Base-by-base conservation (phyloP, 116 monocot genomes). In the Papilionanthe hybrid region DNA sequence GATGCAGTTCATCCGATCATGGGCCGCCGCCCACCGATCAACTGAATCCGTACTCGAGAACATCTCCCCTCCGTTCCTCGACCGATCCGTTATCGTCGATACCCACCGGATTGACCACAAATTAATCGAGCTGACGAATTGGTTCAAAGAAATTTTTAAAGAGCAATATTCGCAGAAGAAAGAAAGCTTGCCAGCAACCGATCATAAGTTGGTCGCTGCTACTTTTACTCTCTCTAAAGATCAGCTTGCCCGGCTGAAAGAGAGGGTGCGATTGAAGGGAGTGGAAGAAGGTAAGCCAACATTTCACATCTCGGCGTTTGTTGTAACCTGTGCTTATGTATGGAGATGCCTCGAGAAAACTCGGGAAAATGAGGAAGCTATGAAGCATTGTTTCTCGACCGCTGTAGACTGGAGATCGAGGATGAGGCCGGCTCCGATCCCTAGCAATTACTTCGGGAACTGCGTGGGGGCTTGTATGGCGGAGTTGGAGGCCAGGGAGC, bases 1-100 rank as follows among this genome's bases (percentile, higher is more conserved):
- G 25, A 75, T 75, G 78, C 83, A 66, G 42, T 87, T 87, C 83
- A 66, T 83, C 49, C 68, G 75, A 6, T 13, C 81, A 13, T 87
- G 87, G 84, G 84, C 87, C 1, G 77, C 79, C n/a, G 79, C 71
- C 4, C 76, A 42, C 58, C 20, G 75, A 47, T 45, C 69, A 3
- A 5, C 67, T 11, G 32, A 27, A 7, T 42, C 15, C 25, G 25
- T 27, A 7, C 55, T 75, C 37, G 78, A 44, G 5, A 5, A 20
- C 5, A 43, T 68, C 32, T 22, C 50, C 13, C 57, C 45, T 17
- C 86, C 86, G 5, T 15, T 77, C 27, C 20, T 82, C 50, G 69
- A 86, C 58, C 73, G 82, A n/a, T 30, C 75, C 41, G 8, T 82
- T 20, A 28, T 79, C 49, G 7, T 28, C 20, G 82, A 86, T 42